Evolutionary conservation across 495 filamentous ascomycete genomes (phyloP).

Genomic region (Penicillium parvum): DNA sequence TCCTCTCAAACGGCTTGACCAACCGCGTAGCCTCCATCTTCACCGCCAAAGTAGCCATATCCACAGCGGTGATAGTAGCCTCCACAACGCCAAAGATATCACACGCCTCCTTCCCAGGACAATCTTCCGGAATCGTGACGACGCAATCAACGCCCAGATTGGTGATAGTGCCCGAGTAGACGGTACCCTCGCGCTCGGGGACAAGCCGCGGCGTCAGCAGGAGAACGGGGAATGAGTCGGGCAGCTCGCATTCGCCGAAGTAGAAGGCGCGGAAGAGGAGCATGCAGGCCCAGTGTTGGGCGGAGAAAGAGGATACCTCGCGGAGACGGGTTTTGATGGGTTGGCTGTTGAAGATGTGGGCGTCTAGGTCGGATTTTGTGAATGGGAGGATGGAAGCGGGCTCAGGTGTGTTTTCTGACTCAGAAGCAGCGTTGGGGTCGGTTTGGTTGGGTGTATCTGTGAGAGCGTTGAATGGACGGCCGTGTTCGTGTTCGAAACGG

Average conservation of each 20-base stretch:
- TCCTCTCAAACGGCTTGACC: constrained; percentile 36
- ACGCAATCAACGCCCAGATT: constrained; percentile 32
- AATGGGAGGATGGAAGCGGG: constrained; percentile 53
- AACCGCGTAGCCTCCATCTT: constrained; percentile 49
- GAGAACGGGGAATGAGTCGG: constrained; percentile 55
- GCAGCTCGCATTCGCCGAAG: constrained; percentile 62
- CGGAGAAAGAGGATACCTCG: constrained; percentile 31
- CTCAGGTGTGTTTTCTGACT: neutral
- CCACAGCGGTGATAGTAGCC: constrained; percentile 54
- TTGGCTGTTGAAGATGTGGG: constrained; percentile 30
- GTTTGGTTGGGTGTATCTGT: constrained; percentile 9
- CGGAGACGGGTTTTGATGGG: constrained; percentile 32
- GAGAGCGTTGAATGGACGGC: constrained; percentile 45
- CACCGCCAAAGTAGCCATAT: constrained; percentile 48
- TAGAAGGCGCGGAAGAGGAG: constrained; percentile 72
- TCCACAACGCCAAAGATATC: constrained; percentile 49
- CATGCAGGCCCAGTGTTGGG: constrained; percentile 60
- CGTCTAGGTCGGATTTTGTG: constrained; percentile 49
- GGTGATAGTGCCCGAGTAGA: constrained; percentile 27
- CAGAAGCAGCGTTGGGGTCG: neutral
- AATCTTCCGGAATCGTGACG: constrained; percentile 23
- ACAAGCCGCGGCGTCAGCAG: constrained; percentile 35
- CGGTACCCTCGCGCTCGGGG: constrained; percentile 29
- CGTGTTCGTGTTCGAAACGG: constrained; percentile 58
- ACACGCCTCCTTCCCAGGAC: constrained; percentile 29